These are phyloP conservation scores for Pestalotiopsis sp. DNA, from an alignment of 2,329 filamentous ascomycete genomes.

Conservation along the genomic window DNA sequence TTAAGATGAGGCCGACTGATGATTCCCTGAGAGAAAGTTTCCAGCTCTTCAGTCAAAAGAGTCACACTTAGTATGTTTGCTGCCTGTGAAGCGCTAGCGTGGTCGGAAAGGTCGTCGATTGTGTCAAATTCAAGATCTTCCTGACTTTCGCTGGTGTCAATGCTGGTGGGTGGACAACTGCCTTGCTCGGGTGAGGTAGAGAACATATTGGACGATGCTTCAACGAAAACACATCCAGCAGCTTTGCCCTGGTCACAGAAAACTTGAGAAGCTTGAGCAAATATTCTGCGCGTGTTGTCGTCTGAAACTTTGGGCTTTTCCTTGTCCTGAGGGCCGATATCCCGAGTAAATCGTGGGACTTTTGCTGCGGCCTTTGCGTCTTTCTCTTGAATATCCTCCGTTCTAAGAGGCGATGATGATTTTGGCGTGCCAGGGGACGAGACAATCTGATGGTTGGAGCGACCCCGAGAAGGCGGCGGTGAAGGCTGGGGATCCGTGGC, in stretches of 20 bases:
- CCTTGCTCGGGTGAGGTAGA: constrained; percentile 12
- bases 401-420: neutral
- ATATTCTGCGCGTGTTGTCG: constrained; percentile 20
- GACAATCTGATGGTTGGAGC: neutral
- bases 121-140: constrained; percentile 17
- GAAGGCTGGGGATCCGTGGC: constrained; percentile 19
- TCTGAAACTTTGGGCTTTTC: constrained; percentile 14
- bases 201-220: constrained; percentile 19
- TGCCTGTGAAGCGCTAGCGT: no score
- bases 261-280: constrained; percentile 22
- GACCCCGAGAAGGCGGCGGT: constrained; percentile 15
- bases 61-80: neutral
- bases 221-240: constrained; percentile 21
- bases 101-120: neutral
- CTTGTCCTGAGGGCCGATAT: constrained; percentile 3
- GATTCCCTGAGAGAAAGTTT: constrained; percentile 12
- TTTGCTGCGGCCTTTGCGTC: neutral
- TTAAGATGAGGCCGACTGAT: constrained; percentile 21
- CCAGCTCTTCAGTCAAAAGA: neutral
- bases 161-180: constrained; percentile 14
- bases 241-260: constrained; percentile 23
- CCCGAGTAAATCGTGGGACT: neutral
- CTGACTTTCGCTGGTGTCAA: constrained; percentile 5
- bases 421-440: neutral
- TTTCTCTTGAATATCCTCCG: neutral